These are phyloP conservation scores for Cutaneotrichosporon dermatis DNA, from an alignment of 1,284 basidiomycete genomes.

Conservation along the genomic window DNA sequence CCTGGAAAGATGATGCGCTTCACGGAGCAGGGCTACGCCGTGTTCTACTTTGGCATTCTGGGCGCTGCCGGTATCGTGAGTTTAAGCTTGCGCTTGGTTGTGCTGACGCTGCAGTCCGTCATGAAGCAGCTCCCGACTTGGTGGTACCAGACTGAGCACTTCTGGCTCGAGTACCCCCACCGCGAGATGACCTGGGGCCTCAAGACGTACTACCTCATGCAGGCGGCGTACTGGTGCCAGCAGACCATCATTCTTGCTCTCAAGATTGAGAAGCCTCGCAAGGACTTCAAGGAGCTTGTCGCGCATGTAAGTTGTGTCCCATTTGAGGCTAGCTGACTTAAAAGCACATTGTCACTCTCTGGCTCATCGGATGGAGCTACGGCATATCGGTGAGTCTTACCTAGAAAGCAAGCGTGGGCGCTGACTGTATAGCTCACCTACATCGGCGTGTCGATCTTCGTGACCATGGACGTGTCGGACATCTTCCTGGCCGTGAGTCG, in stretches of 20 bases:
- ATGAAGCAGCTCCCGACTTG: constrained; percentile 82
- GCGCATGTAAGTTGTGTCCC: constrained; percentile 49
- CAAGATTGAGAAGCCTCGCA: constrained; percentile 85
- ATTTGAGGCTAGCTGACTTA: constrained; percentile 2
- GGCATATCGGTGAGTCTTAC: constrained; percentile 53
- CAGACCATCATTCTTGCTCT: constrained; percentile 83
- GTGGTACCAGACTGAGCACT: constrained; percentile 80
- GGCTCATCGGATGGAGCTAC: constrained; percentile 94
- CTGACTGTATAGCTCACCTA: constrained; percentile 54
- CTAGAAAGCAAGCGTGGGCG: no score
- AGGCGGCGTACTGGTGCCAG: constrained; percentile 88
- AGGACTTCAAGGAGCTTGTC: constrained; percentile 83
- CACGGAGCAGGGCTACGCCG: constrained; percentile 58
- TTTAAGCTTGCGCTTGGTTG: no score
- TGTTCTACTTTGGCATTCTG: background rate
- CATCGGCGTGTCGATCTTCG: constrained; percentile 87
- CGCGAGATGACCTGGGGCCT: constrained; percentile 80
- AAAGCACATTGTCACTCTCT: constrained; percentile 92
- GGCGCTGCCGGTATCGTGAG: no score
- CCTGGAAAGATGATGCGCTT: constrained; percentile 72
- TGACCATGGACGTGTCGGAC: constrained; percentile 97
- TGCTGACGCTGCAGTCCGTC: constrained; percentile 57
- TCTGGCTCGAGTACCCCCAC: constrained; percentile 84
- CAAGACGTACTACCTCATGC: constrained; percentile 89
- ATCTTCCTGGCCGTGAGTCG: constrained; percentile 61